These are phyloP conservation scores for Flaveria floridana DNA, from an alignment of 140 eudicot genomes.

Conservation along the genomic window DNA sequence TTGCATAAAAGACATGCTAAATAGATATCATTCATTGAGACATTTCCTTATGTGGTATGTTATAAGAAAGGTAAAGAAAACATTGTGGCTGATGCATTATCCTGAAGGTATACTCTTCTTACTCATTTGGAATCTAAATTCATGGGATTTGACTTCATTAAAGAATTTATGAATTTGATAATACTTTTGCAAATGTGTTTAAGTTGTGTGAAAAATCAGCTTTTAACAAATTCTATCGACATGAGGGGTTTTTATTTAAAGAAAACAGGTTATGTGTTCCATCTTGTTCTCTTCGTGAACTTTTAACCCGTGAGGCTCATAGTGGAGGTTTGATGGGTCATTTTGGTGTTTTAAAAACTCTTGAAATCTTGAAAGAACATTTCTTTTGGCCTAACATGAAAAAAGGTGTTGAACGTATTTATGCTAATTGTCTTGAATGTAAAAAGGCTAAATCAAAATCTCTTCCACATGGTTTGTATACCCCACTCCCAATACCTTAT, in stretches of 20 bases:
- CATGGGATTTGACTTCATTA: not conserved
- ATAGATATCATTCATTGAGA: not conserved
- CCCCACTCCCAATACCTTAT: not conserved
- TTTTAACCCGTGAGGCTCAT: slow-evolving; percentile 13
- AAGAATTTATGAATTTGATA: slow-evolving; percentile 1
- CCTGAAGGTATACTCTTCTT: slow-evolving; percentile 8
- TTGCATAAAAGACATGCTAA: slow-evolving; percentile 1
- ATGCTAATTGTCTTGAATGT: slow-evolving; percentile 5
- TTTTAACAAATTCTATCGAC: not conserved
- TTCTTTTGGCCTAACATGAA: slow-evolving; percentile 15
- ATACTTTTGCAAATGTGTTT: not conserved
- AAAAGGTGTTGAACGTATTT: slow-evolving; percentile 7
- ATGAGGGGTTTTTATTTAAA: slow-evolving; percentile 15
- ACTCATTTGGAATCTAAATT: not conserved
- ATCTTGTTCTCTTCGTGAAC: not conserved
- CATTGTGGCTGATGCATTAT: slow-evolving; percentile 12
- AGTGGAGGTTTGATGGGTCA: not conserved
- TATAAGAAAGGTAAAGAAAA: slow-evolving; percentile 5
- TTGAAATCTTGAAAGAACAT: slow-evolving; percentile 11
- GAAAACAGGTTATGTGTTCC: slow-evolving; percentile 23
- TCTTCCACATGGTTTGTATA: not conserved
- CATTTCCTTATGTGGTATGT: slow-evolving; percentile 3
- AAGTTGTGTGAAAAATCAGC: not conserved
- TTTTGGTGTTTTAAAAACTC: slow-evolving; percentile 19
- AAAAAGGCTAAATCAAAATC: not conserved